phyloP scores from a whole-genome alignment of 768 basidiomycete species.

The Xanthoconium stramineum region DNA sequence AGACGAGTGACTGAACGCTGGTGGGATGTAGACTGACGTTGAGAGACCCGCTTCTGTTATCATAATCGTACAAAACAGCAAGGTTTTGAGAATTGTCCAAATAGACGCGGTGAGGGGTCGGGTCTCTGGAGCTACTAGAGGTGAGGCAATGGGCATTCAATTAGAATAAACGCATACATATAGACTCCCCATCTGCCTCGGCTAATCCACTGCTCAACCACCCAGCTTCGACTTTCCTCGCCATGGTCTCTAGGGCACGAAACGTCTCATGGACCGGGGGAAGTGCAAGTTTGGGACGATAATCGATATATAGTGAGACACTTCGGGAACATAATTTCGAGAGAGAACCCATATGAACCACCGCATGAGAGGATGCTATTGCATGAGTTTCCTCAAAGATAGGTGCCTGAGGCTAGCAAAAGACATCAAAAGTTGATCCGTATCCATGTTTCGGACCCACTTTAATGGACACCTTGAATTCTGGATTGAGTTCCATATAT shows the following conservation, averaged over 20 bases:
- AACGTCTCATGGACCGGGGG: constrained; percentile 28
- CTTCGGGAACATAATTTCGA: constrained; percentile 38
- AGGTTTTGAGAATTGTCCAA: constrained; percentile 70
- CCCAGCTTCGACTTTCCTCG: constrained; percentile 43
- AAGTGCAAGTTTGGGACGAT: constrained; percentile 29
- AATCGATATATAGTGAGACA: constrained; percentile 34
- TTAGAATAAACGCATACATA: constrained; percentile 35
- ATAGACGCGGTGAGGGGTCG: constrained; percentile 45
- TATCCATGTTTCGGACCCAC: constrained; percentile 2
- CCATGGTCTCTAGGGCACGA: constrained; percentile 32
- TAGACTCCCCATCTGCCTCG: constrained; percentile 18
- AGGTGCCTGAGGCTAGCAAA: constrained; percentile 31
- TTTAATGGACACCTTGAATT: constrained; percentile 19
- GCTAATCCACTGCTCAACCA: constrained; percentile 44
- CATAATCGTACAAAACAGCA: constrained; percentile 74
- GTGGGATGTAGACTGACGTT: constrained; percentile 50
- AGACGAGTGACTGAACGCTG: constrained; percentile 36
- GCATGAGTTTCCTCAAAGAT: constrained; percentile 34
- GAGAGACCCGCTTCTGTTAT: constrained; percentile 60
- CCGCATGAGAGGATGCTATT: constrained; percentile 35
- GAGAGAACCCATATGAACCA: constrained; percentile 37
- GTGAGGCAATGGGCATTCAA: constrained; percentile 3
- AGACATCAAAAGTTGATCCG: neutral
- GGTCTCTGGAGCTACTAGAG: constrained; percentile 39
- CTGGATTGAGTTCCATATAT: constrained; percentile 24